Evolutionary conservation across 2,329 filamentous ascomycete species (phyloP).

Genomic region (Metarhizium rileyi): DNA sequence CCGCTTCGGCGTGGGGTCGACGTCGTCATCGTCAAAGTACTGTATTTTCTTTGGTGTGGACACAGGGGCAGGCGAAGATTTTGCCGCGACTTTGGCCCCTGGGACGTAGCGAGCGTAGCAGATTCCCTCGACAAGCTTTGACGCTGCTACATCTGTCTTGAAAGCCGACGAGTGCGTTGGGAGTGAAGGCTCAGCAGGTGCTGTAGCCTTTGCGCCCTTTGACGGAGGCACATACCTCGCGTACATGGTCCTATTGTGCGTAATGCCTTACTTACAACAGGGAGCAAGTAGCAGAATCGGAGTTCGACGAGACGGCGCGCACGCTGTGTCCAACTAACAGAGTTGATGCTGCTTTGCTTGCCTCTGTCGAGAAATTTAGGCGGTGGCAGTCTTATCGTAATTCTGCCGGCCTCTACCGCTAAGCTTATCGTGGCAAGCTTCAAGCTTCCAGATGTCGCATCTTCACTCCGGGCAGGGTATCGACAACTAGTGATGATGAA

Average conservation of each 20-base stretch:
- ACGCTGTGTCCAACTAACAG: too few species aligned
- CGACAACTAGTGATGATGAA: too few species aligned
- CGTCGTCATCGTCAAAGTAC: constrained; percentile 22
- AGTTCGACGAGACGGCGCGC: not conserved
- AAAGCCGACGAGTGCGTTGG: constrained; percentile 5
- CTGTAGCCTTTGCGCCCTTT: constrained; percentile 14
- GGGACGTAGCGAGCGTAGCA: constrained; percentile 34
- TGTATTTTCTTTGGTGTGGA: constrained; percentile 10
- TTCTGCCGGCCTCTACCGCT: constrained; percentile 22
- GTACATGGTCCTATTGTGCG: constrained; percentile 25
- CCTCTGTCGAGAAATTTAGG: constrained; percentile 26
- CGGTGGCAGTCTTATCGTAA: constrained; percentile 21
- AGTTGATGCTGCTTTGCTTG: not conserved
- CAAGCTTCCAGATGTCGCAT: not conserved
- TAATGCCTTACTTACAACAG: constrained; percentile 10
- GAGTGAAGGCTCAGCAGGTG: constrained; percentile 3
- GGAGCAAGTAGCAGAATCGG: not conserved
- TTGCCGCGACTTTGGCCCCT: constrained; percentile 14
- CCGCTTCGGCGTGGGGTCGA: constrained; percentile 21
- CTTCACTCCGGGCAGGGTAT: too few species aligned
- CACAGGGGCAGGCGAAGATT: constrained; percentile 4
- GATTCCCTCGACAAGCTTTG: constrained; percentile 13
- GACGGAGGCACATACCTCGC: constrained; percentile 32
- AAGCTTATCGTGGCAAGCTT: not conserved
- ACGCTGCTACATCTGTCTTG: not conserved